Conservation (phyloP, 768 basidiomycete genomes). For the Hygrocybe coccinea region DNA sequence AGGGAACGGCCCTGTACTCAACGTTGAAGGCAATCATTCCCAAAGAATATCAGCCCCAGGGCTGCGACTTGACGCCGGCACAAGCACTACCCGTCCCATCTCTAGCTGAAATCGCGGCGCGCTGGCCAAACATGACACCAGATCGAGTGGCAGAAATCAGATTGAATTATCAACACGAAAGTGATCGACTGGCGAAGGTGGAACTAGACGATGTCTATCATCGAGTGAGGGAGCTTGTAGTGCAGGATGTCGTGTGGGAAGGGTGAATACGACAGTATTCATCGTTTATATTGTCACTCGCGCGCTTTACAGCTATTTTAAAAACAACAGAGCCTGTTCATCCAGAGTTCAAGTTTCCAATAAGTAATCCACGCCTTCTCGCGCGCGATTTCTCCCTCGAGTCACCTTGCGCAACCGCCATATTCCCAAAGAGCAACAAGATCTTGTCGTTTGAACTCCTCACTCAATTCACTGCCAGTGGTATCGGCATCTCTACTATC, state of each 20-base stretch:
- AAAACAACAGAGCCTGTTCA: no score
- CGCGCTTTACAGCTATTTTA: no score
- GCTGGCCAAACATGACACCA: conserved; percentile 69
- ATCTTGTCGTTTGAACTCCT: no score
- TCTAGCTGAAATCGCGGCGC: conserved; percentile 54
- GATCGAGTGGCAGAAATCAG: conserved; percentile 59
- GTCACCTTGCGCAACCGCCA: no score
- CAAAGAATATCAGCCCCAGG: conserved; percentile 38
- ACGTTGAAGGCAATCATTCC: conserved; percentile 51
- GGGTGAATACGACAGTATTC: conserved; percentile 7
- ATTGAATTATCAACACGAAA: conserved; percentile 59
- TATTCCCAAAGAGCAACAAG: no score
- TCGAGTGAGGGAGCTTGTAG: conserved; percentile 59
- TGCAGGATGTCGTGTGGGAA: conserved; percentile 41
- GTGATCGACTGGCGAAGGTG: conserved; percentile 52
- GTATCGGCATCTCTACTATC: no score
- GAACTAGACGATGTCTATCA: conserved; percentile 58
- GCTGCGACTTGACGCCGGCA: conserved; percentile 48
- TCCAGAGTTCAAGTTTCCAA: no score
- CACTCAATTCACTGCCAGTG: no score
- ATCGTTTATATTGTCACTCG: no score
- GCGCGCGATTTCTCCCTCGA: no score
- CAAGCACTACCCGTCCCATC: conserved; percentile 58
- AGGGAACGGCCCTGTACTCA: conserved; percentile 67
- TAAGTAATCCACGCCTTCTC: no score